phyloP scores from a whole-genome alignment of 208 protist species.

The Leishmania turanica region DNA sequence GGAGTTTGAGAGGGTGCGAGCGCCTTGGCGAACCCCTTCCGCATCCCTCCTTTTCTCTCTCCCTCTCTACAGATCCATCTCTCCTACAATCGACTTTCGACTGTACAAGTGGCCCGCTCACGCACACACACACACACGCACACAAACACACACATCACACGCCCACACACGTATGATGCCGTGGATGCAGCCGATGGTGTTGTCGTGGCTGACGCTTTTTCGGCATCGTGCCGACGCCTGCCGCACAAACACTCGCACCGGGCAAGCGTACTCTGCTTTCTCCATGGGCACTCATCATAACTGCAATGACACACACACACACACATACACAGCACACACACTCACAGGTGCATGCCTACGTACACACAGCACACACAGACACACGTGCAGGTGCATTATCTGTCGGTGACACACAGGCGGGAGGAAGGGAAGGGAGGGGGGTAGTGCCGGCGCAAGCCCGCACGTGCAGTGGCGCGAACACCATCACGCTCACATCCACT shows the following conservation, averaged over 20 bases:
- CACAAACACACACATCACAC: too few relatives aligned
- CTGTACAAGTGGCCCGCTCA: not conserved
- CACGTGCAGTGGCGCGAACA: not conserved
- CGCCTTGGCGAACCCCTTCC: not conserved
- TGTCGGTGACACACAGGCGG: not conserved
- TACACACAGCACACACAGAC: not conserved
- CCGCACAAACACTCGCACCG: not conserved
- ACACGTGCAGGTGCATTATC: not conserved
- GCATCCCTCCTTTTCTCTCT: not conserved
- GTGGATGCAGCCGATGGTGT: not conserved
- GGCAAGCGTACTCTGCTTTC: not conserved
- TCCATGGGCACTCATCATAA: not conserved
- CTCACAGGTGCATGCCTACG: not conserved
- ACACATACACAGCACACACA: slow-evolving; percentile 2
- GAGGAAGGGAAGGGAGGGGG: not conserved
- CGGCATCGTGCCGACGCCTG: not conserved
- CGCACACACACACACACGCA: too few relatives aligned
- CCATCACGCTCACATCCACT: not conserved
- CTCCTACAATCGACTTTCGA: not conserved
- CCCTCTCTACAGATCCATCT: not conserved
- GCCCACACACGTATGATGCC: not conserved
- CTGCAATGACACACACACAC: not conserved
- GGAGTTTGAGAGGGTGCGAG: too few relatives aligned
- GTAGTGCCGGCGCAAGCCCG: not conserved
- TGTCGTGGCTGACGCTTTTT: not conserved